Evolutionary conservation across 768 basidiomycete genomes (phyloP), one percentile per base, ranked within the genome.

Genomic region (Rhodotorula diobovata): DNA sequence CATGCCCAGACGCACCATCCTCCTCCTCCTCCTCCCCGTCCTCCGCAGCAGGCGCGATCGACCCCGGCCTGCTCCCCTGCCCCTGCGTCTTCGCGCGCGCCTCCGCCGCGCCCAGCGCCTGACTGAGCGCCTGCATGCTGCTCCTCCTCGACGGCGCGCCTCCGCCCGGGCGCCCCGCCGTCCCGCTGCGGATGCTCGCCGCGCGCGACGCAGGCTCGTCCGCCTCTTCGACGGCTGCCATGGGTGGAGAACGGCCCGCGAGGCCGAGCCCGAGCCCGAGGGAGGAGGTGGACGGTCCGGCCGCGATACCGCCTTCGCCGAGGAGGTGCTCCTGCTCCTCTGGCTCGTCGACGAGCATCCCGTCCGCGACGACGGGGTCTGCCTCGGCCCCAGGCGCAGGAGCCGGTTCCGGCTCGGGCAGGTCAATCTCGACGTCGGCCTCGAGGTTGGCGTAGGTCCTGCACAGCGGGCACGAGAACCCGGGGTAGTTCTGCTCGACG

Each of bases 381-480:
- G 41, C 14, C 28, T 15, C 57, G 35, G n/a, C n/a, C 28, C n/a
- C n/a, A 20, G 54, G 41, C 6, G 39, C 58, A 4, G 74, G 71
- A 1, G 71, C 69, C 28, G 68, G 63, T 4, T 71, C 69, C 9
- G 65, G 63, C 32, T 66, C 72, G 41, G 60, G 68, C 28, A 66
- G 66, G 57, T 89, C 88, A 0, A 86, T 82, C 74, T 97, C 95
- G 60, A 96, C 94, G 78, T 97, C 95, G 67, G 92, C 93, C 60
- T 98, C 93, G 28, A 99, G 86, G 79, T 98, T 89, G 23, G 93
- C 93, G 77, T 89, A 99, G 61, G 93, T 93, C 51, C 95, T 85
- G 80, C 95, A 99, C 14, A 99, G 85, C 0, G 95, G 95, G 78
- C 95, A 99, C 23, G 87, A 90, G 82, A 98, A 99, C 12, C 90